Conservation (phyloP, 2,329 filamentous ascomycete genomes). For the Penicillium sclerotiorum region DNA sequence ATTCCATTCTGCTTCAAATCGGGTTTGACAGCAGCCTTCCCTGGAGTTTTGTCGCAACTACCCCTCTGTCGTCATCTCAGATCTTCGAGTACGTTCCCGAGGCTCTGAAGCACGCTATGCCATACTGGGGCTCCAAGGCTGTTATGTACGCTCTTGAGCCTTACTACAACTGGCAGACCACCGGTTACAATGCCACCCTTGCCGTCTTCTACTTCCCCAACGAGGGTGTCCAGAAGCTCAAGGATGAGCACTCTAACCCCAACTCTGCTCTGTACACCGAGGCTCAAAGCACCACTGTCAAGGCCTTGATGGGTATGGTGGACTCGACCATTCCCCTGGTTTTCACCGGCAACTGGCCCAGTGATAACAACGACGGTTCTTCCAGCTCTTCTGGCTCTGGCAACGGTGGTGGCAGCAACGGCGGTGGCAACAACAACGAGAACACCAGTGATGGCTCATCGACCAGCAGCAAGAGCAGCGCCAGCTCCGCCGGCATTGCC, state of each 20-base stretch:
- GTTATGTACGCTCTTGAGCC: slow-evolving; percentile 73
- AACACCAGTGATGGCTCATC: slow-evolving; percentile 54
- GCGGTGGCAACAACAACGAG: slow-evolving; percentile 34
- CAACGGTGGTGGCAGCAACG: slow-evolving; percentile 15
- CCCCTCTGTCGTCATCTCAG: slow-evolving; percentile 74
- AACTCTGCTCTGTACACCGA: slow-evolving; percentile 71
- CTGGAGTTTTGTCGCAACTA: slow-evolving; percentile 77
- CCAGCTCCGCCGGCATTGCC: slow-evolving; percentile 66
- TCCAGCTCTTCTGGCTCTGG: neutral
- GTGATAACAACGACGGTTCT: slow-evolving; percentile 35
- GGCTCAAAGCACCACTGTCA: slow-evolving; percentile 66
- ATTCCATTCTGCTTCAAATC: slow-evolving; percentile 75
- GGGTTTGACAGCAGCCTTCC: slow-evolving; percentile 81
- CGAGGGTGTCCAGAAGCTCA: slow-evolving; percentile 67
- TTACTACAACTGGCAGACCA: slow-evolving; percentile 66
- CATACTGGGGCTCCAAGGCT: slow-evolving; percentile 52
- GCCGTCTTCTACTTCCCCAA: slow-evolving; percentile 76
- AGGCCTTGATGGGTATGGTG: slow-evolving; percentile 75
- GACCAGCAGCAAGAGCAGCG: slow-evolving; percentile 39
- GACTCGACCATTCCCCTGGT: slow-evolving; percentile 77
- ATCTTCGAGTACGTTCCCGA: slow-evolving; percentile 78
- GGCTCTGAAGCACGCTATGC: slow-evolving; percentile 69
- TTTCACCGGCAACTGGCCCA: slow-evolving; percentile 39
- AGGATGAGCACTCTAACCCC: slow-evolving; percentile 70
- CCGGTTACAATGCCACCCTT: slow-evolving; percentile 80